Evolutionary conservation across 2,329 filamentous ascomycete genomes (phyloP).

Genomic region (Elsinoe fawcettii): DNA sequence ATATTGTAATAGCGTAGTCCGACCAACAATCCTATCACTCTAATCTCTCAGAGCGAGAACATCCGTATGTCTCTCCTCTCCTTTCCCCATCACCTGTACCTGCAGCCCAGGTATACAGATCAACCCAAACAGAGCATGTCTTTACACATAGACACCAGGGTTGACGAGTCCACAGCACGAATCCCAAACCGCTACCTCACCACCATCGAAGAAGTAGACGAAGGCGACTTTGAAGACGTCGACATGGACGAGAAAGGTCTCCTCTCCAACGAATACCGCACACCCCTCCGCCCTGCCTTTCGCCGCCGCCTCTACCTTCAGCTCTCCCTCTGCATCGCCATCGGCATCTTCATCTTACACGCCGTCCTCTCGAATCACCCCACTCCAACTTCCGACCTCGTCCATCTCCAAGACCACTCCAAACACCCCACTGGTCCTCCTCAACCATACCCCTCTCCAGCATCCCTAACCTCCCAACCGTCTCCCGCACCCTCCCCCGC

Average conservation of each 20-base stretch:
- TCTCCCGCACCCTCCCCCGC: neutral
- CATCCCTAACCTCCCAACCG: neutral
- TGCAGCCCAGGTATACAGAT: neutral
- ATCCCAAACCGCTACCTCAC: neutral
- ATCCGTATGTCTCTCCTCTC: slow-evolving; percentile 12
- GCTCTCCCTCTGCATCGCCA: slow-evolving; percentile 4
- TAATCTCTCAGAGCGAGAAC: neutral
- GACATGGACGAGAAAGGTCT: slow-evolving; percentile 14
- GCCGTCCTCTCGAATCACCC: neutral
- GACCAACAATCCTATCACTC: neutral
- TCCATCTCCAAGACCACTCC: slow-evolving; percentile 5
- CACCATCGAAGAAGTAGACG: slow-evolving; percentile 11
- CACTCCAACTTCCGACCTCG: neutral
- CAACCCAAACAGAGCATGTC: neutral
- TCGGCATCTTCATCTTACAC: slow-evolving; percentile 11
- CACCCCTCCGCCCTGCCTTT: neutral
- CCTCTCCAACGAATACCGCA: slow-evolving; percentile 1
- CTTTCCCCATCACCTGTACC: neutral
- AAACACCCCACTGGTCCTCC: neutral
- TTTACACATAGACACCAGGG: neutral
- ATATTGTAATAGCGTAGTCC: neutral
- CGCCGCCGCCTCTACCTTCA: slow-evolving; percentile 2
- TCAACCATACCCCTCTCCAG: neutral
- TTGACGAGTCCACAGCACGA: slow-evolving; percentile 5
- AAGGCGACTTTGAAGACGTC: slow-evolving; percentile 7